Base-by-base conservation (phyloP, 148 eudicot species). In the Rhododendron williamsianum region DNA sequence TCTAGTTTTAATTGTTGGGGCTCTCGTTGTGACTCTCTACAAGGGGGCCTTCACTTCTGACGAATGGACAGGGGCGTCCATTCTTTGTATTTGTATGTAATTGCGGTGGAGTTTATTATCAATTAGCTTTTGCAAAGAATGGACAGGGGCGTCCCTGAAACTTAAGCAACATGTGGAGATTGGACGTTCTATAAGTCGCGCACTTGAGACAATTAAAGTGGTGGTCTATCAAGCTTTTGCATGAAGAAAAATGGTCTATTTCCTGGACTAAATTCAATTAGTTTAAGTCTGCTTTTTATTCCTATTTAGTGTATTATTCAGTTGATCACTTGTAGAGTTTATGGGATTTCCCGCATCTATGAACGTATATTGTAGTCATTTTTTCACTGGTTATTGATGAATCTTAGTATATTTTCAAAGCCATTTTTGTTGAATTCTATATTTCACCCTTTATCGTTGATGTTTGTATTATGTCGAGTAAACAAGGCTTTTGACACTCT, bases 1-100 rank as follows among this genome's bases (percentile, higher is more conserved):
- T 13, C 27, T 88, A 67, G 90, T 92, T 0, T 90, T 89, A 48
- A 88, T 92, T 36, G 27, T 71, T 51, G 93, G 93, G 78, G 93
- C 93, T 19, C 85, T 92, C 71, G 48, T 88, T 67, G 90, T 89
- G 52, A 89, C 91, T 56, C 90, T 92, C 43, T 92, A 92, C 86
- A 80, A 82, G 27, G 52, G 93, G 93, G 38, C 93, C 93, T 45
- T 84, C 92, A 60, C 83, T 96, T 87, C 63, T 94, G 15, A 51
- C 43, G 35, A 30, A 27, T 27, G 27, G 27, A 27, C 27, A 27
- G 27, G 27, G 27, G 27, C 27, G 27, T 27, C 27, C 27, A 27
- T 30, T 30, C 38, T 71, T 30, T 71, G 76, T 65, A n/a, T 25
- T 65, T 21, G 16, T 71, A 30, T n/a, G 8, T 8, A 30, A 30